These are phyloP conservation scores for Colletotrichum graminicola DNA, from an alignment of 2,329 filamentous ascomycete genomes.

Conservation along the genomic window DNA sequence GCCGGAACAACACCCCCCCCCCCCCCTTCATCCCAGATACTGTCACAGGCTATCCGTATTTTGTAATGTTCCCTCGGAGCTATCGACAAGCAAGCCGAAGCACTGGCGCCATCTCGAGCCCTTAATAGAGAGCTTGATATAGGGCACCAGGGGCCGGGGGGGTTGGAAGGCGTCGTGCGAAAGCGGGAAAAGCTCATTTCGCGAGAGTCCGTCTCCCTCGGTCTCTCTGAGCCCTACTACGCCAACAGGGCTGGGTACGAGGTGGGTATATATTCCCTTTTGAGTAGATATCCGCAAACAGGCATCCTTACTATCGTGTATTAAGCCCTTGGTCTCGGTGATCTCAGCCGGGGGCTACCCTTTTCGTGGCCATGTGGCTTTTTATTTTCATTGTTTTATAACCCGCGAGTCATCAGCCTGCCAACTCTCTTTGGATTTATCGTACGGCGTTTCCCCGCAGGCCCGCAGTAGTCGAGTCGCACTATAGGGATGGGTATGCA, in stretches of 20 bases:
- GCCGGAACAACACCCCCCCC: not conserved
- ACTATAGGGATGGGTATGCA: slow-evolving; percentile 12
- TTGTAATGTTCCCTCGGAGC: slow-evolving; percentile 16
- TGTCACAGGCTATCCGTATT: slow-evolving; percentile 2
- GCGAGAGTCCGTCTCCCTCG: slow-evolving; percentile 4
- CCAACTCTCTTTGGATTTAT: not conserved
- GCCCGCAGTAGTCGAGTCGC: slow-evolving; percentile 17
- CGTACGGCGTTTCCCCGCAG: slow-evolving; percentile 30
- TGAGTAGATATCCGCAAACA: slow-evolving; percentile 12
- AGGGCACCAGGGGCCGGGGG: not conserved
- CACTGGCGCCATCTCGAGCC: slow-evolving; percentile 6
- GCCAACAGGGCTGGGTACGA: slow-evolving; percentile 26
- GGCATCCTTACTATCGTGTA: not conserved
- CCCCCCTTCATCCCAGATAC: not conserved
- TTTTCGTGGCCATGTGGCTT: slow-evolving; percentile 33
- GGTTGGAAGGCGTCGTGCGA: not conserved
- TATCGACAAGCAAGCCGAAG: slow-evolving; percentile 34
- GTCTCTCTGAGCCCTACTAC: slow-evolving; percentile 5
- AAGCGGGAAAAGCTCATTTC: slow-evolving; percentile 27
- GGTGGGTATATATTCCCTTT: slow-evolving; percentile 7
- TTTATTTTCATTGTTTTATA: too few relatives aligned
- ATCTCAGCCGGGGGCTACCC: slow-evolving; percentile 18
- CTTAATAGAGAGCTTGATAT: slow-evolving; percentile 17
- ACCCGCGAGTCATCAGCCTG: slow-evolving; percentile 35
- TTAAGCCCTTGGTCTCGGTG: slow-evolving; percentile 1